A percentile compares a stretch with the other conserved stretches of the same genome.
Conservation (phyloP, 169 alveolate genomes). For the Eimeria maxima region DNA sequence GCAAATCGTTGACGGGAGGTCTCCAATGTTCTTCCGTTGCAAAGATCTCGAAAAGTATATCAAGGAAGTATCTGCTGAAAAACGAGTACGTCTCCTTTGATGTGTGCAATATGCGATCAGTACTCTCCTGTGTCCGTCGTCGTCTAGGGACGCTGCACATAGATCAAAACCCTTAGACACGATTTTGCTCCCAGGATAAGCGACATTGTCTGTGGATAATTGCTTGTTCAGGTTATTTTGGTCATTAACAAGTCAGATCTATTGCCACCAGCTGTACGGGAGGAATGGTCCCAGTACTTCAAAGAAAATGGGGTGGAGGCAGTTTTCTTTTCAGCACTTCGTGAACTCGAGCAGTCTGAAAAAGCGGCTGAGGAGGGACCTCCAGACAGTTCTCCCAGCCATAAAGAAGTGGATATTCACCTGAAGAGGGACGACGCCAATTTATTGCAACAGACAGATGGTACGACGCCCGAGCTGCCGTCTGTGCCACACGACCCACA, state of each 20-base stretch:
- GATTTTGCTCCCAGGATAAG: too few species aligned
- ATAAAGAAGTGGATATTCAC: not conserved
- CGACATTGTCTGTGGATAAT: not conserved
- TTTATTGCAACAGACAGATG: not conserved
- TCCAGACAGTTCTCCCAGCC: constrained; percentile 6
- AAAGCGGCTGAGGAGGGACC: not conserved
- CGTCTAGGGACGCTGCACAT: not conserved
- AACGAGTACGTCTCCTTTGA: constrained; percentile 13
- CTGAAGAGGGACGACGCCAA: constrained; percentile 13
- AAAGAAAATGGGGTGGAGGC: constrained; percentile 21
- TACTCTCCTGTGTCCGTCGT: not conserved
- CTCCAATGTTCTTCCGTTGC: constrained; percentile 97
- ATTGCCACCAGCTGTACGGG: constrained; percentile 75
- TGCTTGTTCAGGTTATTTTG: constrained; percentile 66
- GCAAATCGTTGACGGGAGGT: constrained; percentile 98
- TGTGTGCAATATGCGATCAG: not conserved
- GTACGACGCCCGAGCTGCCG: not conserved
- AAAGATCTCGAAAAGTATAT: constrained; percentile 94
- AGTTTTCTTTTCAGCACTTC: constrained; percentile 77
- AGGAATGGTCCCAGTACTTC: constrained; percentile 73
- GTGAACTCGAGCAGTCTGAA: constrained; percentile 57
- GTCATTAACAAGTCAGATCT: constrained; percentile 85
- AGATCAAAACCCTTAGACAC: not conserved
- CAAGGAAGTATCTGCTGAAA: constrained; percentile 72
- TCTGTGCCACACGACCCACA: not conserved